These are phyloP conservation scores for Trichoderma asperelloides DNA, from an alignment of 495 filamentous ascomycete species.

Conservation along the genomic window DNA sequence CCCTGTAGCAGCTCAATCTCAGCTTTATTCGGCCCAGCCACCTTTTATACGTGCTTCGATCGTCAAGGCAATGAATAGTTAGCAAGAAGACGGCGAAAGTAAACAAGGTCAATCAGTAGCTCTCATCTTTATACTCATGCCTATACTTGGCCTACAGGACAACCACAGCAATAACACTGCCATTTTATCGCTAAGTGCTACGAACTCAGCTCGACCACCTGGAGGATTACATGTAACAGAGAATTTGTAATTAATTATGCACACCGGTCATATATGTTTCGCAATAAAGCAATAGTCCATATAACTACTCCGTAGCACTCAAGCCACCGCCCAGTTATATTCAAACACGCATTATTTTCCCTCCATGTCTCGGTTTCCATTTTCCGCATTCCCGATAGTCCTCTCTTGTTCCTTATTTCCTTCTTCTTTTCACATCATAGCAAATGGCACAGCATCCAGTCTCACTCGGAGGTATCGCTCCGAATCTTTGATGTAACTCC, in stretches of 20 bases:
- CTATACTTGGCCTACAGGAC: not conserved
- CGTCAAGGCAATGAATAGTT: not conserved
- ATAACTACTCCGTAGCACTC: not conserved
- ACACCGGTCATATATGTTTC: not conserved
- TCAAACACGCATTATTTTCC: not conserved
- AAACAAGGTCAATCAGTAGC: not conserved
- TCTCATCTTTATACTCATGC: too few species aligned
- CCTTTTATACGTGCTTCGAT: not conserved
- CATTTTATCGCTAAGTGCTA: not conserved
- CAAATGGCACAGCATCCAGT: slow-evolving; percentile 22
- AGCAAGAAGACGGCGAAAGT: not conserved
- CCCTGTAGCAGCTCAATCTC: not conserved
- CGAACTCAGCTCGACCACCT: not conserved
- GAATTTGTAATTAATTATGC: not conserved
- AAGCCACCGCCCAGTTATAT: too few species aligned
- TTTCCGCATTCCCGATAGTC: not conserved
- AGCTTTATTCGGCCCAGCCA: not conserved
- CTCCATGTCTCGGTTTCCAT: not conserved
- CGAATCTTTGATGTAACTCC: slow-evolving; percentile 29
- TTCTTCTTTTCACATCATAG: not conserved
- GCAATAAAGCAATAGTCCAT: not conserved
- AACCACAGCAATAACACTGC: not conserved
- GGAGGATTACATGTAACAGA: not conserved
- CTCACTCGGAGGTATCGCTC: slow-evolving; percentile 29
- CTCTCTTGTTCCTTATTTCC: not conserved